Evolutionary conservation across 169 alveolate genomes (phyloP), one percentile per base, ranked within the genome.

Genomic region (Plasmodium inui): DNA sequence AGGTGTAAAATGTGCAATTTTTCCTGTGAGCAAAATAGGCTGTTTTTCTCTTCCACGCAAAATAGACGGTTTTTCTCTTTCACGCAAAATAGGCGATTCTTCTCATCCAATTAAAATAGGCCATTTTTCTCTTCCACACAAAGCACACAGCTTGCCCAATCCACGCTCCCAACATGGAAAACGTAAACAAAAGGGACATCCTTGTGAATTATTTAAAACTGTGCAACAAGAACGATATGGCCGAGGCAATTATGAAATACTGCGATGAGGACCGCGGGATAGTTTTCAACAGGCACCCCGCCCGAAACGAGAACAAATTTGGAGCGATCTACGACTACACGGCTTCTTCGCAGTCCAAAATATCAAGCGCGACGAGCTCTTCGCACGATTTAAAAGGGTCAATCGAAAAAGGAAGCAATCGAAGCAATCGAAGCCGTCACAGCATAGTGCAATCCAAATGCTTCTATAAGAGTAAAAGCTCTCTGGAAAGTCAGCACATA

Each of bases 241-340:
- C 84, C 19, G 80, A 71, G 53, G 91, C 81, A 34, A 81, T 91
- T 57, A 19, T 71, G 26, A 91, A 91, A 82, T 81, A 91, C 32
- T 80, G 91, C 83, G 92, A 91, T 70, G 95, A 91, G 26, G 95
- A 91, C 9, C 85, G 76, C 19, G 95, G 95, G 12, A 71, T 91
- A 82, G 92, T 91, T 81, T 81, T 91, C 44, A 91, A 91, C 83
- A 91, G 41, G 32, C 92, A 91, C 32, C 92, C 92, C 26, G 84
- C 95, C 22, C 70, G 34, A 41, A 91, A 91, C 44, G 95, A 91
- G 76, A 61, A 81, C 57, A 82, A 80, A 73, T 91, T 91, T 70
- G 79, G 89, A 28, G 57, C n/a, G 10, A 91, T 91, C 41, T 81
- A 81, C 76, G 90, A 89, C 73, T 89, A 79, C 82, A 6, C 72